These are phyloP conservation scores for Rhodomyrtus tomentosa DNA, from an alignment of 345 rosid species.

Conservation along the genomic window DNA sequence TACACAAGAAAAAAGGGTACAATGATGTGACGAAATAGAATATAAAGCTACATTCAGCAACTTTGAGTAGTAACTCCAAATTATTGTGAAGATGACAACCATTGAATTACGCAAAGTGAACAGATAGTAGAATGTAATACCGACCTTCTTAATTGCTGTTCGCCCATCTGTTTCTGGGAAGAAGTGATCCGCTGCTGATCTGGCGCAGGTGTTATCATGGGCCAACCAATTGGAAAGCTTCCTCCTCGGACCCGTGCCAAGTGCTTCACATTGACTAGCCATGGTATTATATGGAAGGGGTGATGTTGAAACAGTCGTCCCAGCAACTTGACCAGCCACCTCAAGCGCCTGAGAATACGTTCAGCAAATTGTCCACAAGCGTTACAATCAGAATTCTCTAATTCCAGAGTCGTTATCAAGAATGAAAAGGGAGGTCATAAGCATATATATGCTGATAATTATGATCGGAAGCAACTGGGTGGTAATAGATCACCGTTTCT, in stretches of 20 bases:
- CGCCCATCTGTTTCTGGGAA: conserved; percentile 17
- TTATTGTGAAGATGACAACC: background rate
- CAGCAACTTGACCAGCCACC: conserved; percentile 95
- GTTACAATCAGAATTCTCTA: background rate
- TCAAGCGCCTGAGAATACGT: conserved; percentile 58
- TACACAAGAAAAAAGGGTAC: background rate
- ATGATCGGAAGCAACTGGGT: background rate
- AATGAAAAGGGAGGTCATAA: background rate
- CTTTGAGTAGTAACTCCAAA: background rate
- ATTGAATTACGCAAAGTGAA: background rate
- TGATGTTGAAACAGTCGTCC: conserved; percentile 63
- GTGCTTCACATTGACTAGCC: conserved; percentile 81
- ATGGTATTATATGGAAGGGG: conserved; percentile 79
- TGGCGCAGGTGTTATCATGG: conserved; percentile 37
- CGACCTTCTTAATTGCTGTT: conserved; percentile 37
- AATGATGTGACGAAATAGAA: background rate
- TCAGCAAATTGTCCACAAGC: background rate
- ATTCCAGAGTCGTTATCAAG: background rate
- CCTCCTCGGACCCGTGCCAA: conserved; percentile 65
- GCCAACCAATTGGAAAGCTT: conserved; percentile 89
- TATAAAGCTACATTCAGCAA: background rate
- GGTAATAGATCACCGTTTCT: conserved; percentile 58
- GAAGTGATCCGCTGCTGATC: conserved; percentile 4
- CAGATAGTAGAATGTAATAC: background rate
- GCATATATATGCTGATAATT: background rate